Evolutionary conservation across 495 filamentous ascomycete genomes (phyloP).

Genomic region (Collariella sp.): DNA sequence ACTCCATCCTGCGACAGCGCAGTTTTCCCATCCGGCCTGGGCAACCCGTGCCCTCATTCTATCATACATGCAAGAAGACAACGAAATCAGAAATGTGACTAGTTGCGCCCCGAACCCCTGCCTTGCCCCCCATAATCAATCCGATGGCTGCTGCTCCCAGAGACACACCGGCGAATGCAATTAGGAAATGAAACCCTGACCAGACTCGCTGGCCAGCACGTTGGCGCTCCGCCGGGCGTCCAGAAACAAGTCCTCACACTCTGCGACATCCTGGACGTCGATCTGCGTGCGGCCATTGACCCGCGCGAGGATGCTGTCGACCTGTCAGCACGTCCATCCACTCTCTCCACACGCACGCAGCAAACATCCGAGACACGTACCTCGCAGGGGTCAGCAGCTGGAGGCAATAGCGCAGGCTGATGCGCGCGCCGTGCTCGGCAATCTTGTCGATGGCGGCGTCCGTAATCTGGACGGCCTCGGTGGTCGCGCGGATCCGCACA

Average conservation of each 20-base stretch:
- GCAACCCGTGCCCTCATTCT: constrained; percentile 19
- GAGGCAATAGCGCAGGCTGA: constrained; percentile 84
- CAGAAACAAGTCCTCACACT: constrained; percentile 83
- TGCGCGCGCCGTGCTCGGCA: constrained; percentile 71
- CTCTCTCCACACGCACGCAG: background rate
- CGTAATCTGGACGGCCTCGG: constrained; percentile 69
- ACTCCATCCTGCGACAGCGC: constrained; percentile 25
- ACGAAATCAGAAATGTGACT: constrained; percentile 33
- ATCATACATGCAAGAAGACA: constrained; percentile 28
- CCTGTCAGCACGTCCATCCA: constrained; percentile 8
- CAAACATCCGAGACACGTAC: constrained; percentile 25
- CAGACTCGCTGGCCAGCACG: constrained; percentile 56
- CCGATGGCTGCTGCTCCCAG: background rate
- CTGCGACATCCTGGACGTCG: constrained; percentile 72
- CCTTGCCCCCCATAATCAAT: background rate
- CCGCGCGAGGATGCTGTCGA: constrained; percentile 44
- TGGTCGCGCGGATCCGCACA: constrained; percentile 69
- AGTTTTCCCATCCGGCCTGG: constrained; percentile 24
- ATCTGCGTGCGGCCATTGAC: constrained; percentile 66
- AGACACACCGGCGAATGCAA: constrained; percentile 1
- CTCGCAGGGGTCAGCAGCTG: constrained; percentile 84
- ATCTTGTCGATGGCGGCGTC: constrained; percentile 80
- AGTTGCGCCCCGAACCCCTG: constrained; percentile 21
- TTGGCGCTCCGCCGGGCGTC: constrained; percentile 77
- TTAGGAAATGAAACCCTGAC: constrained; percentile 52